Evolutionary conservation across 192 early-diverging fungal species (phyloP).

Genomic region (Jimgerdemannia flammicorona): DNA sequence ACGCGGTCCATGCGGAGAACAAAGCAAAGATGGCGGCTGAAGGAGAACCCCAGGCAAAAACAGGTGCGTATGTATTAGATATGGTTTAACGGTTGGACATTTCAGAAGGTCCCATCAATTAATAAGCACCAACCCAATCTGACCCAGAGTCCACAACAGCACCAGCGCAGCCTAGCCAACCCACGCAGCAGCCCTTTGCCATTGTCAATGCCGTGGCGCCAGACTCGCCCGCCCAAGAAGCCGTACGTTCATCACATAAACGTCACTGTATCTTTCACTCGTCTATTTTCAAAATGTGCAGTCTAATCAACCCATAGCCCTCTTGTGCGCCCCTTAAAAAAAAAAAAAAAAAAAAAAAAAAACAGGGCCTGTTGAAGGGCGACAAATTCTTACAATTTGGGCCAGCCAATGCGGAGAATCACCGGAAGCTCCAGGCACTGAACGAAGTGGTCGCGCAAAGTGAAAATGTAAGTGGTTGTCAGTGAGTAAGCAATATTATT

Average conservation of each 20-base stretch:
- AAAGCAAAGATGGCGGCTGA: background rate
- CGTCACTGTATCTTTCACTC: background rate
- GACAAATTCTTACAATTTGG: slow-evolving; percentile 49
- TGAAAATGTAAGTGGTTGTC: slow-evolving; percentile 25
- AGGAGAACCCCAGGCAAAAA: background rate
- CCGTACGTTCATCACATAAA: slow-evolving; percentile 22
- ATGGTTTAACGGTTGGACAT: no score
- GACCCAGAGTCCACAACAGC: background rate
- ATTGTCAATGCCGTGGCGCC: slow-evolving; percentile 53
- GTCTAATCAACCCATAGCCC: background rate
- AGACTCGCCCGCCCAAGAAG: slow-evolving; percentile 47
- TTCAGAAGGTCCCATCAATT: background rate
- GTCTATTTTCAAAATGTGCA: background rate
- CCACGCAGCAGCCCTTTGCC: slow-evolving; percentile 29
- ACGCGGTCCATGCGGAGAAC: slow-evolving; percentile 32
- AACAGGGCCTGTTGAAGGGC: slow-evolving; percentile 37
- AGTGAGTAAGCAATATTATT: background rate
- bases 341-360: background rate
- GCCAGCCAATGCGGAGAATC: slow-evolving; percentile 24
- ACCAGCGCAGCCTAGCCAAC: background rate
- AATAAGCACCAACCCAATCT: background rate
- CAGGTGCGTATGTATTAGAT: background rate
- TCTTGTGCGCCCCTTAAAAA: background rate
- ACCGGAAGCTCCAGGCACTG: slow-evolving; percentile 32
- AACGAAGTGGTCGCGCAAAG: slow-evolving; percentile 28